Base-by-base conservation (phyloP, 306 rosid genomes). In the Medicago arabica region DNA sequence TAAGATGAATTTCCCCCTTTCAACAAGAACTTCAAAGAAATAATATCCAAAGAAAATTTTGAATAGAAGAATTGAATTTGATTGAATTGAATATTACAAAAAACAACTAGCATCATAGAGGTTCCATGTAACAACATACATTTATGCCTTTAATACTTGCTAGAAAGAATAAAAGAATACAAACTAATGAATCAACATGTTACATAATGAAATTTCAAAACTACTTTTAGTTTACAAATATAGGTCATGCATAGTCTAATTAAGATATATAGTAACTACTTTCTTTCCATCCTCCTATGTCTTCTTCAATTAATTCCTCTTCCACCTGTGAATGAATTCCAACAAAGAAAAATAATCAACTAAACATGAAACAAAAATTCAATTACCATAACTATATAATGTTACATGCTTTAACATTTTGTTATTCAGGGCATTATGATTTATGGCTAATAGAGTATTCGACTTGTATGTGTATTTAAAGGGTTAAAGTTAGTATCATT, bases 271-370 rank as follows among this genome's bases (percentile, higher is more conserved):
- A 51, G 8, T 68, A 19, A 41, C 13, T 7, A 49, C 96, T 91
- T 57, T 93, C 82, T 83, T 83, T 88, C 96, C 98, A 91, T 79
- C 97, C 96, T 81, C 97, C 93, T 17, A 84, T 39, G 17, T 84
- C 80, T 53, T 79, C 86, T 50, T 67, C 87, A 18, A 64, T 79
- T 58, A 71, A 74, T 41, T 81, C 78, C n/a, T 64, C 85, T 69
- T 78, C 85, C 38, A 15, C 87, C 98, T 91, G 13, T 63, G 17
- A 54, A 49, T 11, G 19, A 85, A 61, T 78, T 69, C 40, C 77
- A 69, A 60, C 65, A 78, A 12, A 76, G 7, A 76, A 63, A 69
- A 46, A 23, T n/a, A 14, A 76, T 58, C 7, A 75, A 74, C 19
- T 46, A 67, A 75, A 21, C 64, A 54, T 2, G 3, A 12, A 58